Evolutionary conservation across 106 monocot genomes (phyloP).

Genomic region (Dioscorea dumetorum): DNA sequence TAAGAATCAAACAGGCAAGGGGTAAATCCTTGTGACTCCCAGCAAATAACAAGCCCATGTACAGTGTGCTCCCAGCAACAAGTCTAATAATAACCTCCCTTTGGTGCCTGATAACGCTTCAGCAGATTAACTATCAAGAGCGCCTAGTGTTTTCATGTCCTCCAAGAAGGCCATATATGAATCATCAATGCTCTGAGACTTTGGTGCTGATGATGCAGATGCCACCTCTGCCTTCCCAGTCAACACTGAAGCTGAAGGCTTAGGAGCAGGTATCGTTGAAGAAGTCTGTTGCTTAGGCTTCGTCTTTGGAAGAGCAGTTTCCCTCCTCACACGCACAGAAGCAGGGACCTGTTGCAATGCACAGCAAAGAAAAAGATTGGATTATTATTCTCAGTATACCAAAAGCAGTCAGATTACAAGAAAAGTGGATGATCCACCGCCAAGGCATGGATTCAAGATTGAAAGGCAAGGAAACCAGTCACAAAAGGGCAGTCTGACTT

Average conservation of each 20-base stretch:
- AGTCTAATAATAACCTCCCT: too few species aligned
- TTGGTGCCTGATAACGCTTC: too few species aligned
- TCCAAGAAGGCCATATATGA: slow-evolving; percentile 96
- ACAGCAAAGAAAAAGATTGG: not conserved
- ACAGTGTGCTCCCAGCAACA: too few species aligned
- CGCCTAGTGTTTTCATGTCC: slow-evolving; percentile 95
- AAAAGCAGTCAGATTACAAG: not conserved
- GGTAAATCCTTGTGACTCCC: too few species aligned
- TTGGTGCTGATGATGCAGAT: slow-evolving; percentile 27
- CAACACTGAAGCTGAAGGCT: slow-evolving; percentile 18
- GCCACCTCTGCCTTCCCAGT: slow-evolving; percentile 25
- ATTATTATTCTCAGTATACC: not conserved
- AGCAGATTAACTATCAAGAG: slow-evolving; percentile 56
- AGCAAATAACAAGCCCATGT: too few species aligned
- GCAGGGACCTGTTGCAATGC: slow-evolving; percentile 64
- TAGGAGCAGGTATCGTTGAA: slow-evolving; percentile 1
- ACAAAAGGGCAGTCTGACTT: too few species aligned
- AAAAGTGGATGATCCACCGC: not conserved
- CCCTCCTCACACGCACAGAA: slow-evolving; percentile 96
- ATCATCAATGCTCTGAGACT: slow-evolving; percentile 77
- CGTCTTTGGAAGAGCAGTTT: slow-evolving; percentile 51
- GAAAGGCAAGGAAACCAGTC: too few species aligned
- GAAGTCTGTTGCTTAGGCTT: slow-evolving; percentile 55
- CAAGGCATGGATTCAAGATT: too few species aligned
- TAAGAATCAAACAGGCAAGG: too few species aligned